Percentiles rank a stretch among this genome's conserved stretches.
Conservation (phyloP, 1,284 basidiomycete species). For the Megacollybia platyphylla region DNA sequence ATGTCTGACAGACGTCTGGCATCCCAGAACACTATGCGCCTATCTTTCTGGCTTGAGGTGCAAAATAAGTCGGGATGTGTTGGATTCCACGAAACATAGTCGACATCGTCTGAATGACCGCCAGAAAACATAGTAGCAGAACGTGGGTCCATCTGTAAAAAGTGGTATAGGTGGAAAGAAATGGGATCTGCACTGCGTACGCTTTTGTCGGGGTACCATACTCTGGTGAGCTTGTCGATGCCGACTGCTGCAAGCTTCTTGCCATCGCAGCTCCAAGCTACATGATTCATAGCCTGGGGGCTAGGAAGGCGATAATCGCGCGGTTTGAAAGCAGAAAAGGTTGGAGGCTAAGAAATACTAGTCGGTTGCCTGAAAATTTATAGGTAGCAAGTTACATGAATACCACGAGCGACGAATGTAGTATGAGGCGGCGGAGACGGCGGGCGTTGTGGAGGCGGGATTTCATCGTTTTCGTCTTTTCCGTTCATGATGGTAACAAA, state of each 20-base stretch:
- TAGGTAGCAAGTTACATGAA: constrained; percentile 47
- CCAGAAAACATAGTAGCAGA: constrained; percentile 50
- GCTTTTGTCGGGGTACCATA: constrained; percentile 67
- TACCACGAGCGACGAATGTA: constrained; percentile 51
- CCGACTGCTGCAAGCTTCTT: constrained; percentile 67
- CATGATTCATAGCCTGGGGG: constrained; percentile 53
- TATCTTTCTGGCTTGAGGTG: constrained; percentile 62
- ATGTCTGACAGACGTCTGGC: constrained; percentile 46
- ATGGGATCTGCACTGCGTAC: constrained; percentile 24
- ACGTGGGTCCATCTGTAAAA: constrained; percentile 49
- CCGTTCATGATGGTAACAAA: not conserved
- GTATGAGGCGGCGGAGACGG: constrained; percentile 62
- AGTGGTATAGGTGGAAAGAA: not conserved
- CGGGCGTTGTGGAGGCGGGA: constrained; percentile 50
- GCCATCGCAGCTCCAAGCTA: constrained; percentile 74
- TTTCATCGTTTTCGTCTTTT: constrained; percentile 43
- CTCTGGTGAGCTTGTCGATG: constrained; percentile 60
- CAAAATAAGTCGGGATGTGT: constrained; percentile 71
- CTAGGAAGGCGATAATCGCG: constrained; percentile 58
- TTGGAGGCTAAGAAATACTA: constrained; percentile 41
- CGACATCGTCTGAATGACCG: constrained; percentile 61
- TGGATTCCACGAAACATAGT: constrained; percentile 71
- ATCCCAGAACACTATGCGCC: constrained; percentile 69
- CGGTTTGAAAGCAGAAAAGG: constrained; percentile 66
- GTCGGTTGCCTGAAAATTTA: not conserved